These are phyloP conservation scores for Rhodotorula sp. DNA, from an alignment of 1,284 basidiomycete genomes.

Conservation along the genomic window DNA sequence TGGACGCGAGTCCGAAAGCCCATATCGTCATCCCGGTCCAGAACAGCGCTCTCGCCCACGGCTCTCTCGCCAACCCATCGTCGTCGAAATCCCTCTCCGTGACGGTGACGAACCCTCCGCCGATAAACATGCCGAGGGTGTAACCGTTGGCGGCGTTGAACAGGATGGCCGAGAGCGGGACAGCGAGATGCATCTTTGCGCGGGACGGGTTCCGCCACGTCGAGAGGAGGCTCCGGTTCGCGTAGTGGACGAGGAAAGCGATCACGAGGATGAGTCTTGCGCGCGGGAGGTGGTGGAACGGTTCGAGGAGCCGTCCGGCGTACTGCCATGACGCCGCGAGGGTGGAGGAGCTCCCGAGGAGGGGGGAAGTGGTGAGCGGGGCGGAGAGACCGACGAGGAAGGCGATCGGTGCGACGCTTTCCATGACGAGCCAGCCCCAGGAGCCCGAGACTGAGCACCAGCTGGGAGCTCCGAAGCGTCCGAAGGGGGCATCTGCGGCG, in stretches of 20 bases:
- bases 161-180: slow-evolving; percentile 24
- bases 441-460: slow-evolving; percentile 43
- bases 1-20: slow-evolving; percentile 37
- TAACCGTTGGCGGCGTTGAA: slow-evolving; percentile 37
- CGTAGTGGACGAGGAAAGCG: slow-evolving; percentile 34
- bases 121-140: slow-evolving; percentile 22
- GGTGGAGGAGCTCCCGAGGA: neutral
- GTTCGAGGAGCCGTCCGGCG: neutral
- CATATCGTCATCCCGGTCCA: slow-evolving; percentile 34
- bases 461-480: slow-evolving; percentile 34
- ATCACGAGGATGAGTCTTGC: slow-evolving; percentile 22
- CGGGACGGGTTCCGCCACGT: slow-evolving; percentile 32
- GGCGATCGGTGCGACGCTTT: slow-evolving; percentile 40
- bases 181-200: slow-evolving; percentile 26
- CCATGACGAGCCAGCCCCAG: slow-evolving; percentile 46
- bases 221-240: slow-evolving; percentile 30
- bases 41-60: slow-evolving; percentile 24
- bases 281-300: slow-evolving; percentile 6
- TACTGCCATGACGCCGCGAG: neutral
- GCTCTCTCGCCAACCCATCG: neutral
- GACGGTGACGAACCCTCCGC: slow-evolving; percentile 1
- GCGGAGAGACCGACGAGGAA: slow-evolving; percentile 27
- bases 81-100: neutral
- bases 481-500: slow-evolving; percentile 47
- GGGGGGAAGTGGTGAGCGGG: slow-evolving; percentile 14